These are phyloP conservation scores for Lenwebbia sp. DNA, from an alignment of 345 rosid genomes.

Conservation along the genomic window DNA sequence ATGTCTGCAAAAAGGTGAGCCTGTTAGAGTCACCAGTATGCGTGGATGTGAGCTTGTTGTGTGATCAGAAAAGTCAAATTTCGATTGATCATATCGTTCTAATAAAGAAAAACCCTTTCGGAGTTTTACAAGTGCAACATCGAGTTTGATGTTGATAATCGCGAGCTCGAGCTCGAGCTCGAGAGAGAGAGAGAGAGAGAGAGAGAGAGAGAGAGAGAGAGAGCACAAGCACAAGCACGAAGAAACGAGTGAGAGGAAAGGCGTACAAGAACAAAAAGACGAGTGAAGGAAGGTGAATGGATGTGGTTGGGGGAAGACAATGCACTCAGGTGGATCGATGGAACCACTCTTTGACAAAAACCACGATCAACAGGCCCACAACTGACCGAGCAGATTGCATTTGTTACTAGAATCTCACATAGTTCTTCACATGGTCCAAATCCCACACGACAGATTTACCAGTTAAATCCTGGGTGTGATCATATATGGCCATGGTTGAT, in stretches of 20 bases:
- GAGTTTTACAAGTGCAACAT: neutral
- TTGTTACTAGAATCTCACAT: constrained; percentile 1
- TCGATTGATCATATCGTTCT: neutral
- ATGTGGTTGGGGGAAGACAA: constrained; percentile 8
- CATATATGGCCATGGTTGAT: neutral
- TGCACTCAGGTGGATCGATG: constrained; percentile 5
- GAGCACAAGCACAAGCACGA: neutral
- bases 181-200: neutral
- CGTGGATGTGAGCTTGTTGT: rapidly evolving
- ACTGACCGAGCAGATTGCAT: neutral
- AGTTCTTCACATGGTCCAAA: neutral
- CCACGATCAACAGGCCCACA: neutral
- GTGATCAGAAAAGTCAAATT: neutral
- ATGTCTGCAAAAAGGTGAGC: rapidly evolving
- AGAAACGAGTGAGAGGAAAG: neutral
- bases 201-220: neutral
- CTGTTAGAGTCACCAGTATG: neutral
- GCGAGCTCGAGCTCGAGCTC: neutral
- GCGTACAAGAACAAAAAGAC: constrained; percentile 18
- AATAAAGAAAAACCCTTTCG: neutral
- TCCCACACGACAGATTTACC: neutral
- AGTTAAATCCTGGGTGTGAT: neutral
- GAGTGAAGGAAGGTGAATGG: neutral
- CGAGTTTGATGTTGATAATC: neutral
- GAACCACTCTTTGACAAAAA: constrained; percentile 1